Evolutionary conservation across 2,329 filamentous ascomycete genomes (phyloP), one percentile per base, ranked within the genome.

Genomic region (Fusarium sp.): DNA sequence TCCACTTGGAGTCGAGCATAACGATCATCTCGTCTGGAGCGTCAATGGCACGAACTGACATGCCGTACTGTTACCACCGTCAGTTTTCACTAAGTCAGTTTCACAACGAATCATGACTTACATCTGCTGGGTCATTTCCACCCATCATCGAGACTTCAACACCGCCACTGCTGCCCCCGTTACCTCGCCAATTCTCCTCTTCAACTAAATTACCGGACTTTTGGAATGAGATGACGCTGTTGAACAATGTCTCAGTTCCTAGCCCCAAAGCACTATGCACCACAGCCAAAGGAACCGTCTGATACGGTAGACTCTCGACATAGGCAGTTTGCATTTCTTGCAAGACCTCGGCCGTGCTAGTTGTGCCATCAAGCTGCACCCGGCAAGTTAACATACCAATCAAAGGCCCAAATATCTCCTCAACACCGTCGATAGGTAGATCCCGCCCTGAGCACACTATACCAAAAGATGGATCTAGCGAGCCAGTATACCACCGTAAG

Each of bases 401-500:
- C 35, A 37, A n/a, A 3, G 44, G 44, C 11, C 44, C 44, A 13
- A 47, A 47, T n/a, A 47, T 47, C 3, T 4, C 8, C 19, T 47
- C 33, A n/a, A 19, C 33, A 2, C 33, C 23, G 10, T 47, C 23
- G 4, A 47, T 47, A 6, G 44, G 44, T 2, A 47, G 44, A 47
- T 47, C 44, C 5, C 42, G 27, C 8, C 49, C 49, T 14, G 49
- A 52, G 35, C 49, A 46, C 15, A 52, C 1, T 21, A 52, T 52
- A n/a, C 49, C 49, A 13, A 52, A 52, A 11, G 35, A 52, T 4
- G 49, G 27, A 19, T 46, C 41, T 9, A 46, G 42, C 10, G 49
- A 46, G 35, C 49, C 25, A 11, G 49, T 52, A 19, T 52, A 52
- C 49, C 49, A 52, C 4, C 41, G 27, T 7, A 52, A 14, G n/a